These are phyloP conservation scores for Boletus subcaerulescens DNA, from an alignment of 768 basidiomycete species.

Conservation along the genomic window DNA sequence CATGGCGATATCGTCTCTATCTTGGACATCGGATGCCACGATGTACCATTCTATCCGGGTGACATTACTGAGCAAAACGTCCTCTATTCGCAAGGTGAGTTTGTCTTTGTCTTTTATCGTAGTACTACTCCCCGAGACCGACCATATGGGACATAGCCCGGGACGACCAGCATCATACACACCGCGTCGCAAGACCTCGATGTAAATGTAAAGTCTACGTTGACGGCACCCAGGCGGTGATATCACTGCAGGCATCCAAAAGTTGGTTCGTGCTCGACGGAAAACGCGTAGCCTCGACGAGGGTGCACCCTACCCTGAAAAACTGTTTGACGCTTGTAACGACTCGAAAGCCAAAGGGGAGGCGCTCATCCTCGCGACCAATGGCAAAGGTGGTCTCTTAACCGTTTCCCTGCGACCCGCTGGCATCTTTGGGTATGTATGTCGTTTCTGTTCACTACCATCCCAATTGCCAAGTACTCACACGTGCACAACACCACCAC, in stretches of 20 bases:
- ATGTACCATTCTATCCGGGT: too few relatives aligned
- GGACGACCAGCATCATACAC: constrained; percentile 90
- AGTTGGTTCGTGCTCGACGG: constrained; percentile 90
- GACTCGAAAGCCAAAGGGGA: constrained; percentile 92
- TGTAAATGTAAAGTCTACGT: constrained; percentile 97
- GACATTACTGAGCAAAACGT: too few relatives aligned
- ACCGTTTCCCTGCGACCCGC: constrained; percentile 91
- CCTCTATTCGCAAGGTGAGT: too few relatives aligned
- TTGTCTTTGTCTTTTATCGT: too few relatives aligned
- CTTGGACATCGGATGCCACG: too few relatives aligned
- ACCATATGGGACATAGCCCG: constrained; percentile 45
- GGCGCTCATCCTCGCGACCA: constrained; percentile 75
- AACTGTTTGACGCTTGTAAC: constrained; percentile 87
- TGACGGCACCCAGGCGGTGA: constrained; percentile 80
- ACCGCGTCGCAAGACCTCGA: constrained; percentile 80
- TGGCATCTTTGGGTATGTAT: constrained; percentile 92
- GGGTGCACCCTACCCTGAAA: constrained; percentile 68
- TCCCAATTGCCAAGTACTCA: too few relatives aligned
- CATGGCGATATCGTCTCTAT: too few relatives aligned
- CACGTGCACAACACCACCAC: neutral
- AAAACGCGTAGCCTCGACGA: constrained; percentile 84
- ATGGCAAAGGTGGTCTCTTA: constrained; percentile 76
- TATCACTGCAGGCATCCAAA: too few relatives aligned
- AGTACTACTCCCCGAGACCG: too few relatives aligned
- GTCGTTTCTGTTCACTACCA: constrained; percentile 33